Percentiles rank a stretch among this genome's conserved stretches.
These are phyloP conservation scores for Sclerotinia spermophila DNA, from an alignment of 2,329 filamentous ascomycete species.

Conservation along the genomic window DNA sequence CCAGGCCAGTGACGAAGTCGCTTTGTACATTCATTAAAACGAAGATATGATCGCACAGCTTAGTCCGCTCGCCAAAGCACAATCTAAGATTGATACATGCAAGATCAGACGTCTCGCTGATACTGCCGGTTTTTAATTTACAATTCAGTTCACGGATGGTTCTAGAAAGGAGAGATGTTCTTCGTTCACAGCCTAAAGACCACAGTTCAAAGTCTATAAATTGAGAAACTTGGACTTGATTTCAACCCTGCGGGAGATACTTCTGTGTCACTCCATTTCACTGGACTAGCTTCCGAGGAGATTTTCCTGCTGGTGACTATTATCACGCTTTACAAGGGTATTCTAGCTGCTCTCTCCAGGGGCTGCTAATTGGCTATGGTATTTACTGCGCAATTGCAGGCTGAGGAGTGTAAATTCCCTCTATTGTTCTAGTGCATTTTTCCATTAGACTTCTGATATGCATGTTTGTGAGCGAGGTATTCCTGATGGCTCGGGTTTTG, in stretches of 20 bases:
- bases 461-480: background rate
- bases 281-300: constrained; percentile 48
- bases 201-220: constrained; percentile 41
- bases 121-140: constrained; percentile 42
- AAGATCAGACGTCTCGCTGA: background rate
- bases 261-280: constrained; percentile 45
- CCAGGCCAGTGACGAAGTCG: constrained; percentile 43
- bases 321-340: constrained; percentile 24
- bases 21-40: constrained; percentile 50
- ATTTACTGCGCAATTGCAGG: background rate
- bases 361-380: background rate
- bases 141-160: constrained; percentile 17
- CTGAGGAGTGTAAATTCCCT: background rate
- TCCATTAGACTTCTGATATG: no score
- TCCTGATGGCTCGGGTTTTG: background rate
- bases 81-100: constrained; percentile 7
- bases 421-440: background rate
- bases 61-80: background rate
- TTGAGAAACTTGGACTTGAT: constrained; percentile 44
- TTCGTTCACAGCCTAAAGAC: constrained; percentile 40
- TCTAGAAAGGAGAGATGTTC: constrained; percentile 40
- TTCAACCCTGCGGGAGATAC: constrained; percentile 43
- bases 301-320: constrained; percentile 51
- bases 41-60: background rate
- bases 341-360: background rate